These are phyloP conservation scores for Ophiostoma angusticollis DNA, from an alignment of 2,329 filamentous ascomycete genomes.

Conservation along the genomic window DNA sequence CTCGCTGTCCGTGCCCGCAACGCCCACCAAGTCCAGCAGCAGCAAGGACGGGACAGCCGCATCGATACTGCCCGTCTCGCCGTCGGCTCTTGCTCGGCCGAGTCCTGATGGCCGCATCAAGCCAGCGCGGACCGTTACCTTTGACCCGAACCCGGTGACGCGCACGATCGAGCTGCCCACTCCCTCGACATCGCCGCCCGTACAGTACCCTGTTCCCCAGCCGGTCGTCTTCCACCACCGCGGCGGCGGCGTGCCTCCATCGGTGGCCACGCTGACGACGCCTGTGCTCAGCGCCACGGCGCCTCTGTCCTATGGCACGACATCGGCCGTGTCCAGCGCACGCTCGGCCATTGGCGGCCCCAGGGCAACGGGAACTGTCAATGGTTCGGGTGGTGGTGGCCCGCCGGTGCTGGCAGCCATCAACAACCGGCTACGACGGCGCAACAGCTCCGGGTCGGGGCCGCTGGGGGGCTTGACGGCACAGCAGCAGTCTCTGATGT, in stretches of 20 bases:
- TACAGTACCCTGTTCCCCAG: slow-evolving; percentile 20
- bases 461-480: too few relatives aligned
- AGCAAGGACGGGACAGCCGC: neutral
- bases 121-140: slow-evolving; percentile 56
- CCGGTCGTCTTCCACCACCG: slow-evolving; percentile 14
- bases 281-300: slow-evolving; percentile 21
- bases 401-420: slow-evolving; percentile 61
- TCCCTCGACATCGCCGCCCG: slow-evolving; percentile 4
- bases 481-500: too few relatives aligned
- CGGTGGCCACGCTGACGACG: slow-evolving; percentile 20
- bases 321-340: neutral
- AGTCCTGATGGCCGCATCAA: slow-evolving; percentile 26
- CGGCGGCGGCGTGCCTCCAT: slow-evolving; percentile 6
- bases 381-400: neutral
- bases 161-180: slow-evolving; percentile 37
- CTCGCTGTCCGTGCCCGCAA: neutral
- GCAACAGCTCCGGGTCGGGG: slow-evolving; percentile 60
- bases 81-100: slow-evolving; percentile 11
- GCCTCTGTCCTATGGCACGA: slow-evolving; percentile 16
- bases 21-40: slow-evolving; percentile 1
- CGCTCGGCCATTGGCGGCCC: neutral
- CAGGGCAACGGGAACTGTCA: neutral
- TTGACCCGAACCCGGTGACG: slow-evolving; percentile 58
- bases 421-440: slow-evolving; percentile 75
- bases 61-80: slow-evolving; percentile 2